Evolutionary conservation across 2,329 filamentous ascomycete species (phyloP).

Genomic region (Ophiocordyceps camponoti-floridani): DNA sequence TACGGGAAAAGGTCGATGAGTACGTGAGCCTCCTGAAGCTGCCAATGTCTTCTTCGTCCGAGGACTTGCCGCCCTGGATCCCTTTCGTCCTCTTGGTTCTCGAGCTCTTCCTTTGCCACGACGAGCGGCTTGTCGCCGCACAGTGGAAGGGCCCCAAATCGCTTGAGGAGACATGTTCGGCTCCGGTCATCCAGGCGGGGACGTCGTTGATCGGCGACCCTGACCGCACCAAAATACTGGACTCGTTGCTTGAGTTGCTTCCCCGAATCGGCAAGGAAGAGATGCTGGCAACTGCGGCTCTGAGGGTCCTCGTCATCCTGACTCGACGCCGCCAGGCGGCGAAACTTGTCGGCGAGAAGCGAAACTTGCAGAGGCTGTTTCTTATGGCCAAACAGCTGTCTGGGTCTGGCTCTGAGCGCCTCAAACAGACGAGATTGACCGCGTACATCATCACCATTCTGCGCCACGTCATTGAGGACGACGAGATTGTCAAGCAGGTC

Average conservation of each 20-base stretch:
- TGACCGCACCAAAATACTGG: constrained; percentile 54
- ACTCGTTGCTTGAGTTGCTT: constrained; percentile 64
- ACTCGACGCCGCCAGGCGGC: constrained; percentile 66
- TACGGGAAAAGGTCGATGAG: constrained; percentile 60
- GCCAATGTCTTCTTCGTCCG: constrained; percentile 43
- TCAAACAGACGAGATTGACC: constrained; percentile 36
- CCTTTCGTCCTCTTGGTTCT: constrained; percentile 78
- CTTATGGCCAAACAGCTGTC: constrained; percentile 90
- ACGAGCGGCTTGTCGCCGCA: constrained; percentile 61
- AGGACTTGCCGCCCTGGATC: constrained; percentile 83
- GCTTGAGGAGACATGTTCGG: constrained; percentile 28
- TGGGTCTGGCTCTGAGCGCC: constrained; percentile 55
- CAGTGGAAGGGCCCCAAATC: constrained; percentile 45
- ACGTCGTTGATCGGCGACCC: constrained; percentile 38
- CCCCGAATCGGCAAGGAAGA: constrained; percentile 80
- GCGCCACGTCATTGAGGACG: constrained; percentile 87
- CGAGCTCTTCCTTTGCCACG: constrained; percentile 78
- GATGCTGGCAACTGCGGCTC: constrained; percentile 62
- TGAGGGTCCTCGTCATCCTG: constrained; percentile 71
- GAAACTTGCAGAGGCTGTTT: constrained; percentile 77
- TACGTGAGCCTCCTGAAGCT: constrained; percentile 68
- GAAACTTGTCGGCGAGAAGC: constrained; percentile 63
- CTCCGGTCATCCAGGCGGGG: constrained; percentile 41
- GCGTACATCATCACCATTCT: constrained; percentile 67
- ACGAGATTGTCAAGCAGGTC: constrained; percentile 74